Percentiles rank a stretch among this genome's conserved stretches.
Evolutionary conservation across 805 yeast genomes (phyloP).

Genomic region (Kuraishia cidri): DNA sequence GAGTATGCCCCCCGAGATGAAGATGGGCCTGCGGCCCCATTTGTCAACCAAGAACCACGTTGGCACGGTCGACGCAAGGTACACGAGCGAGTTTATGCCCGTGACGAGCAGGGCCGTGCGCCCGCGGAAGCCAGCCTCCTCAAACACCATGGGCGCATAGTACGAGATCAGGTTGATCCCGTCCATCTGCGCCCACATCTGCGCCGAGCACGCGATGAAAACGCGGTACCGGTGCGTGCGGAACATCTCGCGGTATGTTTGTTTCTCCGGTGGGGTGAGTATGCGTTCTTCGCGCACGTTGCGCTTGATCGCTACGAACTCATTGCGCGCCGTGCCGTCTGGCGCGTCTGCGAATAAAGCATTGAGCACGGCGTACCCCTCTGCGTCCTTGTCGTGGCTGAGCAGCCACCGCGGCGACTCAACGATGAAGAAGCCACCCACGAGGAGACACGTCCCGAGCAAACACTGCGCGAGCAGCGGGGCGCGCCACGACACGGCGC

Average conservation of each 20-base stretch:
- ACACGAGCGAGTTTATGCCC: conserved; percentile 60
- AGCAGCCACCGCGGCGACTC: conserved; percentile 88
- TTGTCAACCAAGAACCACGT: conserved; percentile 84
- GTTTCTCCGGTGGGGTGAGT: conserved; percentile 25
- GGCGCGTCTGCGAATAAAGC: conserved; percentile 20
- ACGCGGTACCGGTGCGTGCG: conserved; percentile 37
- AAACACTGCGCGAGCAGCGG: conserved; percentile 72
- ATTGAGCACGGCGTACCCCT: conserved; percentile 31
- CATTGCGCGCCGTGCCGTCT: conserved; percentile 20
- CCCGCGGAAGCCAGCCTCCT: conserved; percentile 87
- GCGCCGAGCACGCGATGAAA: conserved; percentile 76
- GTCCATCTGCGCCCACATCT: conserved; percentile 81
- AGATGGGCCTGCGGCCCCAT: conserved; percentile 79
- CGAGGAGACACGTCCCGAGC: conserved; percentile 53
- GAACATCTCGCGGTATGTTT: conserved; percentile 33
- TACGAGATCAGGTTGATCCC: conserved; percentile 87
- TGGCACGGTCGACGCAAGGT: conserved; percentile 61
- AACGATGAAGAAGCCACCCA: conserved; percentile 72
- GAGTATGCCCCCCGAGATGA: conserved; percentile 62
- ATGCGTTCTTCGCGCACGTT: conserved; percentile 26
- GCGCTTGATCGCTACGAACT: conserved; percentile 37
- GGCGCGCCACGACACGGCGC: conserved; percentile 64
- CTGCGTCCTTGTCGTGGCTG: conserved; percentile 59
- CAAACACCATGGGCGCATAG: conserved; percentile 87
- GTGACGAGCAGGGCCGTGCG: conserved; percentile 80